These are phyloP conservation scores for Stephanodiscus minutulus DNA, from an alignment of 108 stramenopile genomes.

Conservation along the genomic window DNA sequence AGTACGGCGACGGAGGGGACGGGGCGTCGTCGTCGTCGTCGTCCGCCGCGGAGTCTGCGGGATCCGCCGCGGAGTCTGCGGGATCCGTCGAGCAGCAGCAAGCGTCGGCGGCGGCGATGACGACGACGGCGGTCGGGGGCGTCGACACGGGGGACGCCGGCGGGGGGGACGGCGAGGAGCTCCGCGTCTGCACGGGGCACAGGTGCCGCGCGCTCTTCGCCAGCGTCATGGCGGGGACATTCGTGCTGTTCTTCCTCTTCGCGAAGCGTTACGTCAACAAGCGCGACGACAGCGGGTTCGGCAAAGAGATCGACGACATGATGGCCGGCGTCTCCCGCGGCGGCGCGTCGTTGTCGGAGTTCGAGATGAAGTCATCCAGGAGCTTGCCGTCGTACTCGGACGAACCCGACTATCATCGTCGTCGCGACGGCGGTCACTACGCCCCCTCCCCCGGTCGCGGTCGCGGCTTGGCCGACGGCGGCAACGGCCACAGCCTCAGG, in stretches of 20 bases:
- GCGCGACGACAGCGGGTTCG: conserved; percentile 15
- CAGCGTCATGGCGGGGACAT: conserved; percentile 11
- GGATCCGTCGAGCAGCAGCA: no score
- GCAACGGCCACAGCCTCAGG: conserved; percentile 1
- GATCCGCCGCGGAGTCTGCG: no score
- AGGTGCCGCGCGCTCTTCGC: conserved; percentile 32
- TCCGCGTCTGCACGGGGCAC: conserved; percentile 18
- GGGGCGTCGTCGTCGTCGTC: not conserved
- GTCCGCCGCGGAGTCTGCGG: not conserved
- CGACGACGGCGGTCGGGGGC: not conserved
- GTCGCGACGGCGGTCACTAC: not conserved
- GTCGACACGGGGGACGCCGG: not conserved
- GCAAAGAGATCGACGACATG: not conserved
- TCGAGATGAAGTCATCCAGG: conserved; percentile 32
- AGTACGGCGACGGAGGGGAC: not conserved
- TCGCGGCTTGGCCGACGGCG: conserved; percentile 13
- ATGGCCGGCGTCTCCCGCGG: not conserved
- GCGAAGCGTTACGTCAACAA: conserved; percentile 37
- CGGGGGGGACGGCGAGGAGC: not conserved
- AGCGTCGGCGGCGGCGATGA: not conserved
- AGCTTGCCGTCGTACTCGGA: conserved; percentile 2
- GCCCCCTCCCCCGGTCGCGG: no score
- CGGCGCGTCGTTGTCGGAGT: conserved; percentile 8
- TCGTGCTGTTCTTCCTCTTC: conserved; percentile 37
- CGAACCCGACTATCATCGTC: not conserved